Conservation (phyloP, 257 asterid species). For the Eustoma russellianum region DNA sequence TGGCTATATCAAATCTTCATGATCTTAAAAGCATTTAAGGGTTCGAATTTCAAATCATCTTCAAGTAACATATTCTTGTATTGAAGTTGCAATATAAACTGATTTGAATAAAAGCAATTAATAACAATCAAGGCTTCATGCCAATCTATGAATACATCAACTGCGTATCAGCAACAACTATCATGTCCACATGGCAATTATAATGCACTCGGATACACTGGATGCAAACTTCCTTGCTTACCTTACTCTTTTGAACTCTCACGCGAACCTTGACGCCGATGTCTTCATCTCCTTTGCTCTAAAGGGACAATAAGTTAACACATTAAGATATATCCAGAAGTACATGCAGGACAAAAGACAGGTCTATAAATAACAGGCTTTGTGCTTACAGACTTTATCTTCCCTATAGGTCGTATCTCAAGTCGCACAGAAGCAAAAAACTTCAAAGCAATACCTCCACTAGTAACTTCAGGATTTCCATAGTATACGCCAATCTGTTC, state of each 20-base stretch:
- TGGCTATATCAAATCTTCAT: not conserved
- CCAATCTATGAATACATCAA: too few relatives aligned
- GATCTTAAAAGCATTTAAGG: not conserved
- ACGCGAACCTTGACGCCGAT: conserved; percentile 93
- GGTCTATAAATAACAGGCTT: conserved; percentile 11
- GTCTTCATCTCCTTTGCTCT: conserved; percentile 95
- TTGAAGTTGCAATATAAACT: too few relatives aligned
- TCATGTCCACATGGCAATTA: not conserved
- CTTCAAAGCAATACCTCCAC: conserved; percentile 98
- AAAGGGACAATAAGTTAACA: conserved; percentile 10
- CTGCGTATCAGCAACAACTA: too few relatives aligned
- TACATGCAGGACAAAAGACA: conserved; percentile 1
- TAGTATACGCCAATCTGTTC: conserved; percentile 93
- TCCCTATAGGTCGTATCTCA: conserved; percentile 93
- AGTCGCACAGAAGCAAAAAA: conserved; percentile 97
- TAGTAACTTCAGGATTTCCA: conserved; percentile 98
- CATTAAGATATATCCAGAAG: not conserved
- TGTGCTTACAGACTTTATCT: conserved; percentile 86
- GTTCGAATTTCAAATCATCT: too few relatives aligned
- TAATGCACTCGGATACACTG: conserved; percentile 1
- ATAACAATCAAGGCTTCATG: too few relatives aligned
- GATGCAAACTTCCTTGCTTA: conserved; percentile 9
- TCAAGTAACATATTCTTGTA: too few relatives aligned
- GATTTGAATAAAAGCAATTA: too few relatives aligned
- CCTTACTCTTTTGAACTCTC: conserved; percentile 99